Evolutionary conservation across 306 rosid genomes (phyloP), one percentile per base, ranked within the genome.

Genomic region (Vicia villosa): DNA sequence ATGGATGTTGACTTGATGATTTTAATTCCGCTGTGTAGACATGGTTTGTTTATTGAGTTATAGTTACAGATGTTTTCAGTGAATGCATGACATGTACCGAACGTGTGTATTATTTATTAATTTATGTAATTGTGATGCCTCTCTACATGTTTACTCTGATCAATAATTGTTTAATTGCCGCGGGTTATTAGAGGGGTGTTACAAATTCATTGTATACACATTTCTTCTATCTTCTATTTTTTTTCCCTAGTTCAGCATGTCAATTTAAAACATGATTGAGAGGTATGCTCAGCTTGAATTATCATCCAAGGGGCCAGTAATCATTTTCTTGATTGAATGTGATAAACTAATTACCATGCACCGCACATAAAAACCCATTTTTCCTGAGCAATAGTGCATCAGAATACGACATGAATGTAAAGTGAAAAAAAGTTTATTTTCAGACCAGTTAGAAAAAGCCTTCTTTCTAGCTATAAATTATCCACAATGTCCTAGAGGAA

Each of bases 281-380:
- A 14, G 63, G 54, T 30, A 40, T 45, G 38, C 50, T 77, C 68
- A 30, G 47, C 54, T 63, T 32, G 34, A 66, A 70, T 74, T 61
- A 58, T 17, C 60, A 13, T 21, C 62, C 47, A 67, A 59, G 37
- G 37, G 63, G 47, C 71, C 56, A 50, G 37, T 30, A 62, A 77
- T 65, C 51, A 68, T 83, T 56, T 60, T 58, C 69, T 77, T 50
- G 21, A 49, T 32, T 2, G 68, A 22, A 68, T 56, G 10, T 30
- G 36, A 15, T 2, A 54, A 63, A 45, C 47, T 56, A 40, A 28
- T 60, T 51, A 46, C n/a, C n/a, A 45, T 43, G 40, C 63, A 57
- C 19, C 17, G 20, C 63, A 66, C 56, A 32, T 36, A 68, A 75
- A 51, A 32, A 67, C 3, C 16, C 15, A 34, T 20, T 14, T 22